These are phyloP conservation scores for Arabis hirsuta DNA, from an alignment of 345 rosid species.

Conservation along the genomic window DNA sequence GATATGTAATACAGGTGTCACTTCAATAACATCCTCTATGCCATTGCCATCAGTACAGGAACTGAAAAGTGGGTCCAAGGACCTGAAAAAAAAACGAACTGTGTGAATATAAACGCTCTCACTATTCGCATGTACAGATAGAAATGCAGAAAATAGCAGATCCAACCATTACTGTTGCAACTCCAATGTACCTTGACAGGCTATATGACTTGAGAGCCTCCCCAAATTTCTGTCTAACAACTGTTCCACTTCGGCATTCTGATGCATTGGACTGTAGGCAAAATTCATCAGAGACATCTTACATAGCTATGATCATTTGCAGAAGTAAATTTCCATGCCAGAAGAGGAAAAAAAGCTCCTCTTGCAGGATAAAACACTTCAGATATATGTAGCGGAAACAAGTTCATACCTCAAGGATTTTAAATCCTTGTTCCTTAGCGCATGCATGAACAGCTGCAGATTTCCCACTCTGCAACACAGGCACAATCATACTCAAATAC, in stretches of 20 bases:
- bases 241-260: slow-evolving; percentile 80
- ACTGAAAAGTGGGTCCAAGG: slow-evolving; percentile 53
- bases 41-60: slow-evolving; percentile 48
- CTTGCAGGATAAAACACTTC: slow-evolving; percentile 8
- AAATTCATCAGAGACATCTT: slow-evolving; percentile 14
- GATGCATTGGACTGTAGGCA: slow-evolving; percentile 75
- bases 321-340: slow-evolving; percentile 2
- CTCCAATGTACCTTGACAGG: slow-evolving; percentile 62
- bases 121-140: slow-evolving; percentile 2
- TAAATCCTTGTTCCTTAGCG: slow-evolving; percentile 88
- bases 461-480: slow-evolving; percentile 85
- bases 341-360: slow-evolving; percentile 6
- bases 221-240: slow-evolving; percentile 82
- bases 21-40: slow-evolving; percentile 48
- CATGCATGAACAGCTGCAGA: slow-evolving; percentile 93
- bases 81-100: slow-evolving; percentile 57
- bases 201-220: slow-evolving; percentile 77
- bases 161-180: slow-evolving; percentile 34
- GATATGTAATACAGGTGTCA: slow-evolving; percentile 42
- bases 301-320: background rate
- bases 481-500: slow-evolving; percentile 22
- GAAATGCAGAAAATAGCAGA: slow-evolving; percentile 28
- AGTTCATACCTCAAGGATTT: slow-evolving; percentile 78
- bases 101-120: slow-evolving; percentile 29
- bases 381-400: slow-evolving; percentile 17